A percentile compares a stretch with the other conserved stretches of the same genome.
These are phyloP conservation scores for Vigna unguiculata DNA, from an alignment of 306 rosid genomes.

Conservation along the genomic window DNA sequence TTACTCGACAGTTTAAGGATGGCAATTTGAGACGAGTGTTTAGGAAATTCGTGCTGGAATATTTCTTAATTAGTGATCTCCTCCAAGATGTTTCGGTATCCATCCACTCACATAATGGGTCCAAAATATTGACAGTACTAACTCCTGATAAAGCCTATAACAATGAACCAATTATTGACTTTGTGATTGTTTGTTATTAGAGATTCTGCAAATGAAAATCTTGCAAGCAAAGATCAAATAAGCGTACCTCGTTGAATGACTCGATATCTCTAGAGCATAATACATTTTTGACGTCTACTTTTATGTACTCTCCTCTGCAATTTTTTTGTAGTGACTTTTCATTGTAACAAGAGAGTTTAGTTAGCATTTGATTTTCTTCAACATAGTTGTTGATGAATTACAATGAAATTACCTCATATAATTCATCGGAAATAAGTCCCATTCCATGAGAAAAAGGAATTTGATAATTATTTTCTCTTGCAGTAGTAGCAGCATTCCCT, in stretches of 20 bases:
- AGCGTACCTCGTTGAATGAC: constrained; percentile 41
- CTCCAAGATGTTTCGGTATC: constrained; percentile 5
- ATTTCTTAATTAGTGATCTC: constrained; percentile 46
- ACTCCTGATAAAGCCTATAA: constrained; percentile 55
- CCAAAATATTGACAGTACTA: constrained; percentile 45
- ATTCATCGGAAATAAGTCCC: constrained; percentile 69
- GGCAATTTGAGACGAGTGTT: constrained; percentile 43
- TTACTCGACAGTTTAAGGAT: constrained; percentile 54
- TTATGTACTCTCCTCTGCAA: constrained; percentile 55
- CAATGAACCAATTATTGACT: neutral
- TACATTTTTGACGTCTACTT: constrained; percentile 45
- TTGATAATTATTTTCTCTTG: neutral
- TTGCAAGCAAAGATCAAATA: neutral
- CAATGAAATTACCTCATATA: constrained; percentile 47
- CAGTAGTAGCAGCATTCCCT: constrained; percentile 53
- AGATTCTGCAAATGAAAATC: constrained; percentile 8
- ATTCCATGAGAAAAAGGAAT: constrained; percentile 61
- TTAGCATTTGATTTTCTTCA: constrained; percentile 18
- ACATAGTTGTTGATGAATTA: neutral
- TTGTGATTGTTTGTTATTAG: neutral
- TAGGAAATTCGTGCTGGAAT: neutral
- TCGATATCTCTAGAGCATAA: constrained; percentile 47
- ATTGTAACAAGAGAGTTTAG: neutral
- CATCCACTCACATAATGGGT: constrained; percentile 38
- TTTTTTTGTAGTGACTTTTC: constrained; percentile 58